Conservation (phyloP, 306 rosid genomes). For the Sphenostylis stenocarpa region DNA sequence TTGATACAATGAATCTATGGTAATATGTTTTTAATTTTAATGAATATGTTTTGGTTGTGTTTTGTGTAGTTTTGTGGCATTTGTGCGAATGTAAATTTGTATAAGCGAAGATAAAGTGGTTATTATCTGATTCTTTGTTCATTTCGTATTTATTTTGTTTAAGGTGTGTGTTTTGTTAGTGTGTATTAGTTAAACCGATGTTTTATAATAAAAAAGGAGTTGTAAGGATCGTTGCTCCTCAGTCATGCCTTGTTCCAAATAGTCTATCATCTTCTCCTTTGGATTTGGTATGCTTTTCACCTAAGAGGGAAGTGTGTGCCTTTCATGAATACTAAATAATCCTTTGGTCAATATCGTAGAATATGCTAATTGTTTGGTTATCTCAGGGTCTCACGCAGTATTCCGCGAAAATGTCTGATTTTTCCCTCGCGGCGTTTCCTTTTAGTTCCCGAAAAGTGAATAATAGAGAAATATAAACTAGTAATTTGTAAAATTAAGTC, state of each 20-base stretch:
- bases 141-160: background rate
- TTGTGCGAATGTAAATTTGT: background rate
- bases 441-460: background rate
- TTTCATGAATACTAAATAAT: constrained; percentile 4
- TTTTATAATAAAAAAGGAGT: background rate
- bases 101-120: background rate
- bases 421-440: background rate
- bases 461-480: background rate
- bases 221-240: background rate
- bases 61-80: background rate
- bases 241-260: background rate
- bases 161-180: background rate
- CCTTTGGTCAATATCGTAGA: background rate
- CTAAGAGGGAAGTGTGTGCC: background rate
- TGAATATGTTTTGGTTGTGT: background rate
- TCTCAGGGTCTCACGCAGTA: background rate
- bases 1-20: background rate
- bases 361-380: background rate
- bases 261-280: background rate
- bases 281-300: background rate
- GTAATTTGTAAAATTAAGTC: background rate
- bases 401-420: background rate
- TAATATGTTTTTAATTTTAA: background rate
- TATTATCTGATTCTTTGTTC: background rate
- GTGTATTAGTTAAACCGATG: background rate